These are phyloP conservation scores for Penicillium occitanis DNA, from an alignment of 2,329 filamentous ascomycete genomes.

Conservation along the genomic window DNA sequence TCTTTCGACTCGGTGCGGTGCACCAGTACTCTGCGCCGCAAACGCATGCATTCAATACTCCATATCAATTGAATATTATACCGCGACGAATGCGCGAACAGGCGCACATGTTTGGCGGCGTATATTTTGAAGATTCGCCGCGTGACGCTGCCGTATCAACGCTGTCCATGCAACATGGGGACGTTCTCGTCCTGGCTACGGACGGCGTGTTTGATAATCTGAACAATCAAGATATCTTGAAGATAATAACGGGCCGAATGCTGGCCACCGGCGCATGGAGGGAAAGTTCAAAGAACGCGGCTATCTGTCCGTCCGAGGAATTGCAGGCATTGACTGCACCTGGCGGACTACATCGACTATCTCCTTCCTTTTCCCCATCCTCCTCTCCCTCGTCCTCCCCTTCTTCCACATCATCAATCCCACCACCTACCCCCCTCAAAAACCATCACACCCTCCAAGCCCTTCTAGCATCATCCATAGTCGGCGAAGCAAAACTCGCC, in stretches of 20 bases:
- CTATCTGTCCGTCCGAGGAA: constrained; percentile 63
- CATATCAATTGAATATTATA: constrained; percentile 88
- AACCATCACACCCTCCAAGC: constrained; percentile 65
- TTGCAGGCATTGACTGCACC: constrained; percentile 56
- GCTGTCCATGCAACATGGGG: constrained; percentile 78
- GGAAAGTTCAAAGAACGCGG: constrained; percentile 51
- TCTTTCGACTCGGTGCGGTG: constrained; percentile 81
- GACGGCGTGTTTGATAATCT: constrained; percentile 97
- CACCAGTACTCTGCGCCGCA: constrained; percentile 80
- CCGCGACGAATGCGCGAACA: constrained; percentile 76
- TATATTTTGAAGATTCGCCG: constrained; percentile 78
- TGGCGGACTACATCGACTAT: constrained; percentile 39
- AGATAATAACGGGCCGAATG: constrained; percentile 77
- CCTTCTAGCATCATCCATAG: constrained; percentile 74
- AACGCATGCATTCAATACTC: constrained; percentile 96
- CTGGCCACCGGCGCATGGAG: constrained; percentile 71
- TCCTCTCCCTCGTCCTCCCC: constrained; percentile 23
- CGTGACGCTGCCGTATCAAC: constrained; percentile 77
- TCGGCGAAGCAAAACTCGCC: constrained; percentile 77
- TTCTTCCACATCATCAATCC: constrained; percentile 22
- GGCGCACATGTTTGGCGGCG: constrained; percentile 78
- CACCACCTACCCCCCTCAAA: constrained; percentile 13
- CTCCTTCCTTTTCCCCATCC: constrained; percentile 12
- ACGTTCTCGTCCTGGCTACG: constrained; percentile 89
- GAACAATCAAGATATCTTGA: constrained; percentile 83